These are phyloP conservation scores for Euphorbia pulcherrima DNA, from an alignment of 345 rosid genomes.

Conservation along the genomic window DNA sequence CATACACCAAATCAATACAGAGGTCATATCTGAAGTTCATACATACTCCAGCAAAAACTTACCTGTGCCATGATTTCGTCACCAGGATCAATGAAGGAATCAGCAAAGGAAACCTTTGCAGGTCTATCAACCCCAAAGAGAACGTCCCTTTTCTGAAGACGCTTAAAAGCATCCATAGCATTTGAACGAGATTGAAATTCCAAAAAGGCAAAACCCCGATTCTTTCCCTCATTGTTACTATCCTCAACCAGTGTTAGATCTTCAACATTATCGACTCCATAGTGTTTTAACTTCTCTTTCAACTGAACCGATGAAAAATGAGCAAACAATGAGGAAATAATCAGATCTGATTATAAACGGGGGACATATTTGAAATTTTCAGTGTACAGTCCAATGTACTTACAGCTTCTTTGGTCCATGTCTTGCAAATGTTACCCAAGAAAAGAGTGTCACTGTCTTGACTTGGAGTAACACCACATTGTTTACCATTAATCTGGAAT, in stretches of 20 bases:
- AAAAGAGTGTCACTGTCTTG: slow-evolving; percentile 95
- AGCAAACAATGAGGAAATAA: slow-evolving; percentile 19
- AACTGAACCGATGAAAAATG: slow-evolving; percentile 56
- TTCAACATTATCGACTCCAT: slow-evolving; percentile 82
- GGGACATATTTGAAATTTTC: slow-evolving; percentile 15
- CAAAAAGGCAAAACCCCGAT: slow-evolving; percentile 96
- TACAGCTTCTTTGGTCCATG: slow-evolving; percentile 94
- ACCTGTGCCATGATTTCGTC: slow-evolving; percentile 99
- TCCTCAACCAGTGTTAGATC: slow-evolving; percentile 93
- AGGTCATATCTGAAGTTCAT: slow-evolving; percentile 17
- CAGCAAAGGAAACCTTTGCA: slow-evolving; percentile 95
- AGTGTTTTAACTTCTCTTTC: slow-evolving; percentile 94
- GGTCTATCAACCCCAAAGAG: slow-evolving; percentile 93
- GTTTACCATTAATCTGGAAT: slow-evolving; percentile 93
- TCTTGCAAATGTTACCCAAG: slow-evolving; percentile 91
- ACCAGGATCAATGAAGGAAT: slow-evolving; percentile 88
- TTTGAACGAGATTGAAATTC: slow-evolving; percentile 91
- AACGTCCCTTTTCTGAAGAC: slow-evolving; percentile 86
- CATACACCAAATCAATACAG: background rate
- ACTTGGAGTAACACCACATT: slow-evolving; percentile 93
- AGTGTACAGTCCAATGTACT: slow-evolving; percentile 37
- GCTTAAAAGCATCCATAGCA: slow-evolving; percentile 90
- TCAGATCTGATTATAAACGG: slow-evolving; percentile 14
- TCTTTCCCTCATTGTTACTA: slow-evolving; percentile 74
- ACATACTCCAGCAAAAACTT: slow-evolving; percentile 29